Base-by-base conservation (phyloP, 2,329 filamentous ascomycete genomes). In the Fusarium fracticaudum region DNA sequence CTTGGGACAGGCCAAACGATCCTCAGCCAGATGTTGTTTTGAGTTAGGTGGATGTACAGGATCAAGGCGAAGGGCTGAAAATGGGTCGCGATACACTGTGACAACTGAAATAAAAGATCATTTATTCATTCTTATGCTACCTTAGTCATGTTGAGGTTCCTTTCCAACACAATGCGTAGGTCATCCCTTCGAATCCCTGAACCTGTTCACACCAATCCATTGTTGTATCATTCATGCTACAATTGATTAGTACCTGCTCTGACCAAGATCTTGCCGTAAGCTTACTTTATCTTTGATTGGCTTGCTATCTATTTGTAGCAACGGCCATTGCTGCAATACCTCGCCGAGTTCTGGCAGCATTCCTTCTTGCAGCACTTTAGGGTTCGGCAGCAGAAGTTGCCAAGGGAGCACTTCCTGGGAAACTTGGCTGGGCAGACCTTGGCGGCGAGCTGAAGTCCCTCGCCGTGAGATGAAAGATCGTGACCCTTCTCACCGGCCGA, bases 341-440 rank as follows among this genome's bases (percentile, higher is more conserved):
- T 69, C 0, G 71, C 71, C 3, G 60, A 62, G 29, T 73, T 73
- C 29, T 69, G 54, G 22, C 71, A 73, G 7, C 71, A 73, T 11
- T 73, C 64, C 9, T 73, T 66, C 37, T 45, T 65, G 13, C 71
- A 73, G 51, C 71, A 73, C 53, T 73, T 73, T 5, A 63, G 37
- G 7, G 71, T 73, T 11, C 64, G 53, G 20, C 71, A 73, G 48
- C 71, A 73, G 20, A 73, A 70, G 26, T 60, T 60, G 1, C 57
- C 60, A 4, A 73, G 20, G 18, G 69, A 54, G 48, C 69, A 69
- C 20, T 72, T 64, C 45, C 70, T 53, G 1, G 70, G 70, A 37
- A 64, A 72, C 3, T 72, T 72, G 54, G 64, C 70, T 22, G 70
- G 70, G 31, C 70, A 72, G 22, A 67, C 59, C 3, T 15, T 45